Evolutionary conservation across 1,139 yeast species (phyloP).

Genomic region (Chernovozyma aurita): DNA sequence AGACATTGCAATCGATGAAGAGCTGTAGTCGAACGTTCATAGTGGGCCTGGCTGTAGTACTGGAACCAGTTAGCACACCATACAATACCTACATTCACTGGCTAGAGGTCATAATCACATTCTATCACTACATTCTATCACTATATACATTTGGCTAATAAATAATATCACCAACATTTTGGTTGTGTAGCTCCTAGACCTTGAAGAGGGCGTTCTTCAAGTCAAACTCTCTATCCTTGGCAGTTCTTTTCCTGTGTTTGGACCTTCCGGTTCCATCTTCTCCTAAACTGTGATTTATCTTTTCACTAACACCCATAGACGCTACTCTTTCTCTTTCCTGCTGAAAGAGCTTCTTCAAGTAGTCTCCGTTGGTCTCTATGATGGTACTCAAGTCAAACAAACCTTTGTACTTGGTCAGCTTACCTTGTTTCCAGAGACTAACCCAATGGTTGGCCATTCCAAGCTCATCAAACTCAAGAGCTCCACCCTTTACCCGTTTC

Average conservation of each 20-base stretch:
- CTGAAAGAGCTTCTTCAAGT: constrained; percentile 21
- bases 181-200: constrained; percentile 4
- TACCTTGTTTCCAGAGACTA: constrained; percentile 63
- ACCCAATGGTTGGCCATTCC: constrained; percentile 71
- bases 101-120: too few species aligned
- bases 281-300: constrained; percentile 35
- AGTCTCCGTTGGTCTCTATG: constrained; percentile 22
- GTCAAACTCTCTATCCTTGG: constrained; percentile 44
- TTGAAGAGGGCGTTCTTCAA: constrained; percentile 38
- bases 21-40: too few species aligned
- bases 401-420: constrained; percentile 26
- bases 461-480: constrained; percentile 41
- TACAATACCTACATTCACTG: too few species aligned
- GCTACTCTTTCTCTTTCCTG: constrained; percentile 29
- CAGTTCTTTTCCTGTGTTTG: constrained; percentile 38
- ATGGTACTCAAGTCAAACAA: constrained; percentile 37
- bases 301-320: constrained; percentile 24
- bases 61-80: too few species aligned
- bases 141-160: not conserved
- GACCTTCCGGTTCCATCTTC: constrained; percentile 36
- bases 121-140: not conserved
- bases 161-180: too few species aligned
- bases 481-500: constrained; percentile 8
- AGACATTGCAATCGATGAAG: too few species aligned
- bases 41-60: too few species aligned